phyloP scores from a whole-genome alignment of 1,284 basidiomycete genomes.

The Leccinum griseonigrum region DNA sequence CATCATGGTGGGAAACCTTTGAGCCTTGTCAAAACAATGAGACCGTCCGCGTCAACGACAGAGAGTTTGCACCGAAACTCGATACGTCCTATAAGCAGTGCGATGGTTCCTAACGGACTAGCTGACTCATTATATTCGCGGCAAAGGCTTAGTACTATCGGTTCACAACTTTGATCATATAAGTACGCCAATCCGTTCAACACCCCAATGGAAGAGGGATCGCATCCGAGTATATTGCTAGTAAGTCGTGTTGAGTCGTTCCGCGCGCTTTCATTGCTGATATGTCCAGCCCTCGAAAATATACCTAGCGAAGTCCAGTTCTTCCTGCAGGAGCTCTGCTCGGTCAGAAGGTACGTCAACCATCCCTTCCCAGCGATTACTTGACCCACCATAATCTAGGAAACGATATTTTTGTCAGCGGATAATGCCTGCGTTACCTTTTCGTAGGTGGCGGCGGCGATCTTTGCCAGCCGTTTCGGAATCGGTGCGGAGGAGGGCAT shows the following conservation, averaged over 20 bases:
- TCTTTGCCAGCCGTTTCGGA: slow-evolving; percentile 21
- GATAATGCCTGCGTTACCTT: no score
- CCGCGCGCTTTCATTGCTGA: not conserved
- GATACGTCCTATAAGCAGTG: no score
- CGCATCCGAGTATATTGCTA: slow-evolving; percentile 67
- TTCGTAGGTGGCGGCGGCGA: no score
- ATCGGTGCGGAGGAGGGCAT: no score
- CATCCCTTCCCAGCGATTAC: not conserved
- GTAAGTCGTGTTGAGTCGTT: slow-evolving; percentile 39
- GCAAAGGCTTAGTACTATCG: not conserved
- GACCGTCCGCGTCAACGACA: slow-evolving; percentile 2
- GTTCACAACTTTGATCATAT: slow-evolving; percentile 7
- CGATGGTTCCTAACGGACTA: not conserved
- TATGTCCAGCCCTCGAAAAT: slow-evolving; percentile 60
- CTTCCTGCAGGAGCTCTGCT: slow-evolving; percentile 68
- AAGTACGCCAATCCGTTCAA: slow-evolving; percentile 33
- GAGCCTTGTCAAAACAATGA: no score
- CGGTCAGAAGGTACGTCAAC: slow-evolving; percentile 45
- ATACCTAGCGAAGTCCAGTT: slow-evolving; percentile 71
- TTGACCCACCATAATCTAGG: not conserved
- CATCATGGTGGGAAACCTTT: not conserved
- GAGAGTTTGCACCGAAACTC: slow-evolving; percentile 9
- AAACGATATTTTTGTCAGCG: slow-evolving; percentile 21
- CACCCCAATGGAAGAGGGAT: slow-evolving; percentile 55
- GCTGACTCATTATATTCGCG: slow-evolving; percentile 25